These are phyloP conservation scores for Penicillium fuscoglaucum DNA, from an alignment of 2,329 filamentous ascomycete genomes.

Conservation along the genomic window DNA sequence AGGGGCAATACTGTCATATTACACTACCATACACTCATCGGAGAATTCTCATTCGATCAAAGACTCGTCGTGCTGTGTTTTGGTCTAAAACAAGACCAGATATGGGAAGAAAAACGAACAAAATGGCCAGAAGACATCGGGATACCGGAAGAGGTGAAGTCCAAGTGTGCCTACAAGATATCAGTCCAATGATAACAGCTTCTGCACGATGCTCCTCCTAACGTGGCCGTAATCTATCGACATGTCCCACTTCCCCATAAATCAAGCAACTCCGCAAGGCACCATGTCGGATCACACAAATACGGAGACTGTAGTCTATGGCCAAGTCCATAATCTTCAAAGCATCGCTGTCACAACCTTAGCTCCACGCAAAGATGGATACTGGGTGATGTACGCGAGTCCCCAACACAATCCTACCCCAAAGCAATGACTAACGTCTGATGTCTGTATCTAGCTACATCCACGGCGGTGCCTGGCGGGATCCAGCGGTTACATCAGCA, in stretches of 20 bases:
- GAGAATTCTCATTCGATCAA: background rate
- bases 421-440: conserved; percentile 3
- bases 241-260: conserved; percentile 14
- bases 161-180: background rate
- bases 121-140: background rate
- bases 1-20: conserved; percentile 24
- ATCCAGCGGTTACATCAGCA: conserved; percentile 42
- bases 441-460: conserved; percentile 38
- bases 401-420: background rate
- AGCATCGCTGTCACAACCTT: conserved; percentile 33
- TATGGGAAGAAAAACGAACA: no score
- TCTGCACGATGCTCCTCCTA: background rate
- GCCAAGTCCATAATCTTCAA: conserved; percentile 35
- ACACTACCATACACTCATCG: background rate
- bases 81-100: background rate
- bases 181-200: background rate
- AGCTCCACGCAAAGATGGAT: conserved; percentile 24
- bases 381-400: conserved; percentile 44
- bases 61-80: background rate
- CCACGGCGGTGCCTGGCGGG: conserved; percentile 53
- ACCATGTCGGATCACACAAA: conserved; percentile 29
- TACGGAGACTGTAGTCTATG: conserved; percentile 29
- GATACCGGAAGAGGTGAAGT: background rate
- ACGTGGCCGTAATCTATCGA: conserved; percentile 2
- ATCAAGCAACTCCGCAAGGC: conserved; percentile 4